These are phyloP conservation scores for Sarcocystis neurona DNA, from an alignment of 169 alveolate genomes.

Conservation along the genomic window DNA sequence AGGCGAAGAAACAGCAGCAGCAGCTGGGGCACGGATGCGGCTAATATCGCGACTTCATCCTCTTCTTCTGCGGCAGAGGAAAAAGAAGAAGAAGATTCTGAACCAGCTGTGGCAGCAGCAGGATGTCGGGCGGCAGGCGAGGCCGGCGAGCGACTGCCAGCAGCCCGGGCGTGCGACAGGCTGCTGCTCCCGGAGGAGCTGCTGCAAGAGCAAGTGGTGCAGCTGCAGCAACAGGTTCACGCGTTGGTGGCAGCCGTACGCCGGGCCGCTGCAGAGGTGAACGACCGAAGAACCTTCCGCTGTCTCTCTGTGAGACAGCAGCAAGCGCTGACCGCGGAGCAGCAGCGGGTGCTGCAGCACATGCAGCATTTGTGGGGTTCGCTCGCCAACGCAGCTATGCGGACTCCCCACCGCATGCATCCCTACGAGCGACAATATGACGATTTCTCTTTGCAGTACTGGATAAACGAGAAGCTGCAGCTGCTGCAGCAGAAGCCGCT, in stretches of 20 bases:
- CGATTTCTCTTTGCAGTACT: slow-evolving; percentile 29
- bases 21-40: background rate
- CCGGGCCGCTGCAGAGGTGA: background rate
- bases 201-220: background rate
- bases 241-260: slow-evolving; percentile 6
- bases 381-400: slow-evolving; percentile 53
- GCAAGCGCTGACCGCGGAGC: slow-evolving; percentile 13
- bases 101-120: slow-evolving; percentile 28
- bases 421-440: slow-evolving; percentile 30
- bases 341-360: slow-evolving; percentile 27
- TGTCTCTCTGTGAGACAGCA: slow-evolving; percentile 36
- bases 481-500: background rate
- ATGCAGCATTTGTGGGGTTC: slow-evolving; percentile 16
- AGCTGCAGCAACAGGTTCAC: background rate
- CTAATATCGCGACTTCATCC: background rate
- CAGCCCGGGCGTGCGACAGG: background rate
- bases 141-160: too few relatives aligned
- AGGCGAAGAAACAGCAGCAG: background rate
- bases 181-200: background rate
- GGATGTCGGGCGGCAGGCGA: too few relatives aligned
- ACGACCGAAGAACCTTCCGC: background rate
- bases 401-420: slow-evolving; percentile 53
- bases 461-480: slow-evolving; percentile 10
- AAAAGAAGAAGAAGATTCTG: slow-evolving; percentile 9
- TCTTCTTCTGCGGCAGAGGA: slow-evolving; percentile 28